A percentile compares a stretch with the other conserved stretches of the same genome.
Evolutionary conservation across 495 filamentous ascomycete species (phyloP).

Genomic region (Aspergillus heteromorphus): DNA sequence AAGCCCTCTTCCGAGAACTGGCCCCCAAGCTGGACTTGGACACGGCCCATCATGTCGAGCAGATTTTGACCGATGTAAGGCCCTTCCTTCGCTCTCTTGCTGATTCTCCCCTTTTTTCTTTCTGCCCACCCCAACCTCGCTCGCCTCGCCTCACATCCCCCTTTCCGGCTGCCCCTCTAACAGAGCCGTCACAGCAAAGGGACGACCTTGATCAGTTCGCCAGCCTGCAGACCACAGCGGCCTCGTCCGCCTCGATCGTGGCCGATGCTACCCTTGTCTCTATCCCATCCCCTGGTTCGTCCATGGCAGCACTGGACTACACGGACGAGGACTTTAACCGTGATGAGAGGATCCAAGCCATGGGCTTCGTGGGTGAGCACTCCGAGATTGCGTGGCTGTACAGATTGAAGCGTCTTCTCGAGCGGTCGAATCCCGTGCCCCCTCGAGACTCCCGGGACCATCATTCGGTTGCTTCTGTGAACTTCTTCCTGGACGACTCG

Average conservation of each 20-base stretch:
- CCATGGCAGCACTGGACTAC: slow-evolving; percentile 46
- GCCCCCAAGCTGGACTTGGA: slow-evolving; percentile 28
- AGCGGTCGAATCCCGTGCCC: slow-evolving; percentile 15
- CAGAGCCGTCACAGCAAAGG: slow-evolving; percentile 5
- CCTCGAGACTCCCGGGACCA: slow-evolving; percentile 18
- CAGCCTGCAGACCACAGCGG: slow-evolving; percentile 12
- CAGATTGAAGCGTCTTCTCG: slow-evolving; percentile 36
- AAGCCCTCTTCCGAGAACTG: slow-evolving; percentile 34
- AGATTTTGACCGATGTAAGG: slow-evolving; percentile 29
- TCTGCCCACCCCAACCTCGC: neutral
- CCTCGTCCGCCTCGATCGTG: slow-evolving; percentile 14
- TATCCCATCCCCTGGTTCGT: slow-evolving; percentile 34
- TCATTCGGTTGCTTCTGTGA: slow-evolving; percentile 33
- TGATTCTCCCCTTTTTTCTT: neutral
- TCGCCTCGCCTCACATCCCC: neutral
- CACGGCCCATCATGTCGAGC: slow-evolving; percentile 33
- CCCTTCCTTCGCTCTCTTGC: neutral
- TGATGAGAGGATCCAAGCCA: slow-evolving; percentile 43
- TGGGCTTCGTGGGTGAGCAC: slow-evolving; percentile 59
- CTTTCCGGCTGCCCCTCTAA: neutral
- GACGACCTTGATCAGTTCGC: slow-evolving; percentile 9
- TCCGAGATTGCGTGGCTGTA: slow-evolving; percentile 60
- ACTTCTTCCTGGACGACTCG: slow-evolving; percentile 55
- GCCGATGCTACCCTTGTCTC: slow-evolving; percentile 15
- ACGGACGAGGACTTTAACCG: slow-evolving; percentile 56